A percentile compares a stretch with the other conserved stretches of the same genome.
Conservation (phyloP, 495 filamentous ascomycete species). For the Venustampulla echinocandica region DNA sequence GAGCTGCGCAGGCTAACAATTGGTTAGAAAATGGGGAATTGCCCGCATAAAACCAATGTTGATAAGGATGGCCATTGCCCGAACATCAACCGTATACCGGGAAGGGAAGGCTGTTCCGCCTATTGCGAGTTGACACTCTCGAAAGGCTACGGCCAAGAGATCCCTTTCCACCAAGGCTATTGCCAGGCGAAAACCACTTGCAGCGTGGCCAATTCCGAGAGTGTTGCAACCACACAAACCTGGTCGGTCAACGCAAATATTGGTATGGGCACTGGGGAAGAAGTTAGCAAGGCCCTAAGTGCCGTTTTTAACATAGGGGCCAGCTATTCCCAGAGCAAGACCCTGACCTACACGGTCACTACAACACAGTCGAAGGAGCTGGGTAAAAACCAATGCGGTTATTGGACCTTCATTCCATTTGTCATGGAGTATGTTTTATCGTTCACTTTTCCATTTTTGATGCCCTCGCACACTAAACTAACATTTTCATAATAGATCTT, state of each 20-base stretch:
- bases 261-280: background rate
- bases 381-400: background rate
- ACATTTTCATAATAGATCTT: conserved; percentile 1
- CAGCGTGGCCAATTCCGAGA: background rate
- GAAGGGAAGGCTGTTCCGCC: background rate
- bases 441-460: background rate
- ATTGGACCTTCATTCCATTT: conserved; percentile 3
- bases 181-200: background rate
- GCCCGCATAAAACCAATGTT: background rate
- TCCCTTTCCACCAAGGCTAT: conserved; percentile 1
- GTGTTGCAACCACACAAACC: background rate
- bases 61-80: background rate
- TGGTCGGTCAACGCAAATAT: background rate
- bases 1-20: too few species aligned
- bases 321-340: background rate
- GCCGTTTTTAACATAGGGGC: background rate
- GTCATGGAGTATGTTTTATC: background rate
- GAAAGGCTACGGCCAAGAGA: conserved; percentile 2
- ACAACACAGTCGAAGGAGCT: background rate
- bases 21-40: too few species aligned
- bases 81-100: background rate
- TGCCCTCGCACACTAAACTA: background rate
- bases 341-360: background rate
- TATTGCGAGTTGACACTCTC: conserved; percentile 2
- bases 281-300: background rate